Base-by-base conservation (phyloP, 257 asterid species). In the Cruciata laevipes region DNA sequence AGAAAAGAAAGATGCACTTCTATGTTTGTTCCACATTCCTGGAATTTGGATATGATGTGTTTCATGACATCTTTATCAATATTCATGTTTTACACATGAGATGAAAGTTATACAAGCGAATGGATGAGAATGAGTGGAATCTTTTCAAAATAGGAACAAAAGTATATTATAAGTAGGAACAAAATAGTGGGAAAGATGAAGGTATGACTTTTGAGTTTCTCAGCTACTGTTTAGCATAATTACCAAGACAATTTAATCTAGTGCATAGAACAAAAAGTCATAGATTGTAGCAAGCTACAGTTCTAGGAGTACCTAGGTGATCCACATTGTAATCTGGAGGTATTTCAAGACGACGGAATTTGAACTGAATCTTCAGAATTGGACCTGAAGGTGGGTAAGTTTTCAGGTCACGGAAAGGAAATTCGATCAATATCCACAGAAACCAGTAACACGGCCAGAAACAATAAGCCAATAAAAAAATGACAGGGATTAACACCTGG, bases 261-360 rank as follows among this genome's bases (percentile, higher is more conserved):
- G 57, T 35, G 20, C 24, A 40, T 42, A n/a, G 11, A 17, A 56
- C 31, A 7, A 23, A 55, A 68, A 1, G 24, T 7, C 6, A n/a
- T 16, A 7, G 10, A 14, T 31, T 24, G 31, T 2, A 61, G 42
- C 38, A 61, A 61, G n/a, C 30, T 56, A 31, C 13, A 33, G 59
- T 5, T 52, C 27, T 55, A 32, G 23, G 31, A 8, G 18, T 72
- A 93, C 98, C 98, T 75, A 90, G 78, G 84, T 93, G 96, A 66
- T 93, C 78, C 63, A 77, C 91, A 78, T 69, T 67, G 82, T 81
- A 93, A 79, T 85, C 61, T 55, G 97, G 97, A 57, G 99, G 99
- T 83, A 93, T 93, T 80, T 90, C 96, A 76, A 80, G 86, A 75
- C 80, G 94, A n/a, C 97, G 96, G 75, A 93, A 93, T 75, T 85